Evolutionary conservation across 202 grass and related monocot species (phyloP).

Genomic region (Brachypodium distachyon): DNA sequence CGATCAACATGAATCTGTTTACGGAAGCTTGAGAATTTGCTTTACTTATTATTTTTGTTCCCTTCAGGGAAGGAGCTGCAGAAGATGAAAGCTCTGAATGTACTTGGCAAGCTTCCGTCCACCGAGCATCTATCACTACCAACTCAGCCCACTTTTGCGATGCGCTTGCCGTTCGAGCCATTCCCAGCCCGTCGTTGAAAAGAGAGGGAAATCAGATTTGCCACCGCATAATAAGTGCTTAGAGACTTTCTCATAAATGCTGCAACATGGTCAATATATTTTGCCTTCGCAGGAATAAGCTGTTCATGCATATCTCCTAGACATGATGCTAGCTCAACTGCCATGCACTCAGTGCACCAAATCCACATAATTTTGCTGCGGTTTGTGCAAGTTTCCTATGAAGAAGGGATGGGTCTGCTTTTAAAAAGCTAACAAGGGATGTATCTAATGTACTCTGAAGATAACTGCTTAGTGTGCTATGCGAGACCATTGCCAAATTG

Average conservation of each 20-base stretch:
- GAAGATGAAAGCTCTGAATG: constrained; percentile 82
- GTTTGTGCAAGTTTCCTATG: neutral
- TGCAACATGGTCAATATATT: neutral
- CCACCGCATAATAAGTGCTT: neutral
- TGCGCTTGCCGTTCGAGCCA: constrained; percentile 18
- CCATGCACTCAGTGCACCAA: neutral
- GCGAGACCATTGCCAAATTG: neutral
- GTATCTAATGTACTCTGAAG: neutral
- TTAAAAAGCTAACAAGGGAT: neutral
- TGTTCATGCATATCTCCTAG: neutral
- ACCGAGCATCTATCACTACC: constrained; percentile 7
- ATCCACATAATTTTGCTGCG: neutral
- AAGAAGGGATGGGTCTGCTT: no score
- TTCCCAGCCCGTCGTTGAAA: constrained; percentile 24
- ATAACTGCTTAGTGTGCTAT: neutral
- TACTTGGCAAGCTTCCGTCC: constrained; percentile 38
- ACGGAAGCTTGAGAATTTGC: neutral
- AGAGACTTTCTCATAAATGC: neutral
- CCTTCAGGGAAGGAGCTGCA: constrained; percentile 72
- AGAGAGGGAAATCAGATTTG: neutral
- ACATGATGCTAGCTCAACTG: constrained; percentile 3
- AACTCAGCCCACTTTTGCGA: constrained; percentile 21
- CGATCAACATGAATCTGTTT: constrained; percentile 8
- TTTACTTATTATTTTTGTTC: neutral
- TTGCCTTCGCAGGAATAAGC: constrained; percentile 6